A percentile compares a stretch with the other conserved stretches of the same genome.
These are phyloP conservation scores for Chenopodium suecicum DNA, from an alignment of 148 eudicot species.

Conservation along the genomic window DNA sequence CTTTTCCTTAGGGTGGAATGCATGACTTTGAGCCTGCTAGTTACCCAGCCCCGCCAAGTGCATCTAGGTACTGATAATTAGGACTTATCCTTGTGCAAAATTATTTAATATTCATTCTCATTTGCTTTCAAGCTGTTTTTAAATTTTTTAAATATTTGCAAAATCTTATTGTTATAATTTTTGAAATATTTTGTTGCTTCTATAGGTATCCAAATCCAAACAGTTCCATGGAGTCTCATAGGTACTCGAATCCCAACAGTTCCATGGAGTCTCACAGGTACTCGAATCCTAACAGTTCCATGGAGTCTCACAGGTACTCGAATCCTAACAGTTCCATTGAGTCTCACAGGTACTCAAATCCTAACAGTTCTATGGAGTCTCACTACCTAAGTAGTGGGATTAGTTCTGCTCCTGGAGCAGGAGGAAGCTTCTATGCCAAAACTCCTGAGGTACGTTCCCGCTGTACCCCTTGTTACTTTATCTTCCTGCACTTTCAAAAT, in stretches of 20 bases:
- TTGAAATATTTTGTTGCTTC: no score
- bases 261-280: no score
- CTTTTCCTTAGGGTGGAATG: slow-evolving; percentile 37
- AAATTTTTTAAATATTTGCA: no score
- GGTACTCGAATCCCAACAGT: no score
- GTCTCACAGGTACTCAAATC: slow-evolving; percentile 35
- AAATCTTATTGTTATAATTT: no score
- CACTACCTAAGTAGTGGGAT: slow-evolving; percentile 33
- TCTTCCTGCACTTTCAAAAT: no score
- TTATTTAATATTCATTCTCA: background rate
- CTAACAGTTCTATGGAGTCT: slow-evolving; percentile 34
- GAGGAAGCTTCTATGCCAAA: slow-evolving; percentile 32
- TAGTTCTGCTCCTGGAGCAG: slow-evolving; percentile 37
- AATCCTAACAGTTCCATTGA: no score
- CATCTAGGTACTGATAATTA: slow-evolving; percentile 39
- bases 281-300: no score
- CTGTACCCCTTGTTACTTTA: background rate
- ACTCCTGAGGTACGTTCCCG: slow-evolving; percentile 25
- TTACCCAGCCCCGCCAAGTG: slow-evolving; percentile 49
- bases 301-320: no score
- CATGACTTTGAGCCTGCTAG: slow-evolving; percentile 40
- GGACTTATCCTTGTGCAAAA: background rate
- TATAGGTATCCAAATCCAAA: no score
- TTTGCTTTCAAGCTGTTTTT: background rate
- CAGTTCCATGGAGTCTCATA: no score